Conservation (phyloP, 495 filamentous ascomycete species). For the Chaetomium fimeti region DNA sequence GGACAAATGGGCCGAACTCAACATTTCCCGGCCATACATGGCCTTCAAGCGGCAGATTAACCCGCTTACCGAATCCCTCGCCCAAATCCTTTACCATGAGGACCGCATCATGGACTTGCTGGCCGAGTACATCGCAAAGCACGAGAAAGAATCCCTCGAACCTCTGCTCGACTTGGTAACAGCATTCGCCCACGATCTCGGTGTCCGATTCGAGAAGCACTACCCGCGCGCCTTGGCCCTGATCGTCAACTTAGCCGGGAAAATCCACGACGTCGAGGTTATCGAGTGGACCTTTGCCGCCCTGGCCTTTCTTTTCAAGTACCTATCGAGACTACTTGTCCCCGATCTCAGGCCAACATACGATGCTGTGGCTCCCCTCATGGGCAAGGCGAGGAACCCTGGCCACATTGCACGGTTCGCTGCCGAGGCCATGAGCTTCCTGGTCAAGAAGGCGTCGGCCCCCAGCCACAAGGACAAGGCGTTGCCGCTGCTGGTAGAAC, state of each 20-base stretch:
- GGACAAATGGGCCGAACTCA: conserved; percentile 86
- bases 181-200: conserved; percentile 89
- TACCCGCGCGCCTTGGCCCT: conserved; percentile 69
- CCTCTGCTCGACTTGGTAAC: conserved; percentile 79
- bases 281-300: conserved; percentile 97
- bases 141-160: conserved; percentile 74
- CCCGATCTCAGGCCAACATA: conserved; percentile 82
- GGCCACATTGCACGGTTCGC: conserved; percentile 84
- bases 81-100: conserved; percentile 85
- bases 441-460: conserved; percentile 81
- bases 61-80: conserved; percentile 81
- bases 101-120: conserved; percentile 77
- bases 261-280: conserved; percentile 63
- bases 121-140: conserved; percentile 70
- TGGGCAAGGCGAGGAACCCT: conserved; percentile 80
- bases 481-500: conserved; percentile 64
- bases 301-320: conserved; percentile 95
- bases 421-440: conserved; percentile 90
- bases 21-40: conserved; percentile 76
- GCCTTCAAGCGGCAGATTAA: conserved; percentile 68
- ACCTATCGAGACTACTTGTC: conserved; percentile 79
- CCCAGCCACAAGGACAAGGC: conserved; percentile 70
- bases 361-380: conserved; percentile 75
- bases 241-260: conserved; percentile 55
- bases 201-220: conserved; percentile 81